Evolutionary conservation across 163 green algal genomes (phyloP).

Genomic region (Chlorella variabilis): DNA sequence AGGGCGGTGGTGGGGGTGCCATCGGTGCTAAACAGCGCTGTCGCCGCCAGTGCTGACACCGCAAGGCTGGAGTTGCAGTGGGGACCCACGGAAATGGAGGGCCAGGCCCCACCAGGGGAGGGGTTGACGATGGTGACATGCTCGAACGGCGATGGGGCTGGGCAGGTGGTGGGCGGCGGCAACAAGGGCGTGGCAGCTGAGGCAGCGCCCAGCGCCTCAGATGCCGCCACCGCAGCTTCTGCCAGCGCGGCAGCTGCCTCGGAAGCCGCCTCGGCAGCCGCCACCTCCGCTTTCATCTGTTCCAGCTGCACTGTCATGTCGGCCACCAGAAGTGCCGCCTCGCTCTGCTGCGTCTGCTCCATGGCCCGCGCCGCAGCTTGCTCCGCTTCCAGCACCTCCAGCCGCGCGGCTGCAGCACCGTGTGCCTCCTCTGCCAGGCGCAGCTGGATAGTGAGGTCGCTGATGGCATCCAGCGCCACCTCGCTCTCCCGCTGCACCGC

Average conservation of each 20-base stretch:
- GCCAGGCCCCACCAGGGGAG: too few relatives aligned
- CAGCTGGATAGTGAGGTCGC: constrained; percentile 1
- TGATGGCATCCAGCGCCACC: constrained; percentile 10
- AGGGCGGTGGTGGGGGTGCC: neutral
- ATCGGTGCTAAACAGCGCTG: neutral
- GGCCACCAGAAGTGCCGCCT: neutral
- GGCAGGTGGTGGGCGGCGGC: neutral
- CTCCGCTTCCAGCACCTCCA: neutral
- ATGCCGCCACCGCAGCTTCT: neutral
- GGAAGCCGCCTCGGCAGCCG: neutral
- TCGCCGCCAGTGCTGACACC: neutral
- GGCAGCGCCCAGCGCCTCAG: neutral
- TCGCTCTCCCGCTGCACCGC: constrained; percentile 1
- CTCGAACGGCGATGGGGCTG: neutral
- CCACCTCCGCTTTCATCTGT: neutral
- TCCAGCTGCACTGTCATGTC: neutral
- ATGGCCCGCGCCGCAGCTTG: neutral
- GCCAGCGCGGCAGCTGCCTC: neutral
- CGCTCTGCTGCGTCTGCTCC: neutral
- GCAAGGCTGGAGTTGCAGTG: neutral
- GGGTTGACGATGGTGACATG: too few relatives aligned
- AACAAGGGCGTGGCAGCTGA: too few relatives aligned
- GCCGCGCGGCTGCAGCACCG: neutral
- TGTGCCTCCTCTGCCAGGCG: neutral
- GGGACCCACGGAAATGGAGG: neutral